phyloP scores from a whole-genome alignment of 129 eudicot species.

The Lonicera japonica region DNA sequence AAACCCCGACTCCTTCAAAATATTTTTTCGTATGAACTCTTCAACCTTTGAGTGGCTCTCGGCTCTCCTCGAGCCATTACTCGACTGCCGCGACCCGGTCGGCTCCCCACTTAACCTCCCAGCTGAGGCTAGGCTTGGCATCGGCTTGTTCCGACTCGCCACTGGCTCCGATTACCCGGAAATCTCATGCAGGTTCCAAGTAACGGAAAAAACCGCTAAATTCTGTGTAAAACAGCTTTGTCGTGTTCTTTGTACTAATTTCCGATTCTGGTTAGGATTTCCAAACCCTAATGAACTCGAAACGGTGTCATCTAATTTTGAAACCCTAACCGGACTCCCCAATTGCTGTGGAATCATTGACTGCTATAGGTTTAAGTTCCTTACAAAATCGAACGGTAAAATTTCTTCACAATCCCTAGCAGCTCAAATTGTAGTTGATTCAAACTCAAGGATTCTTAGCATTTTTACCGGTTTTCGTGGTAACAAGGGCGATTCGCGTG shows the following conservation, averaged over 20 bases:
- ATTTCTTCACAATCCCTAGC: conserved; percentile 31
- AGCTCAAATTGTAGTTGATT: conserved; percentile 69
- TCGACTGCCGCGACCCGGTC: conserved; percentile 89
- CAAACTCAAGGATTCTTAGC: conserved; percentile 62
- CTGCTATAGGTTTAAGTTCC: conserved; percentile 37
- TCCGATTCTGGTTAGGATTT: conserved; percentile 81
- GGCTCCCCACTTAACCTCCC: conserved; percentile 51
- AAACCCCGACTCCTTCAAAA: conserved; percentile 50
- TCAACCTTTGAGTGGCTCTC: conserved; percentile 81
- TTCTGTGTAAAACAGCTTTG: conserved; percentile 76
- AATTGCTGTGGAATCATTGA: conserved; percentile 76
- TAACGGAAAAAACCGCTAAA: conserved; percentile 44
- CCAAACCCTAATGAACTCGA: conserved; percentile 44
- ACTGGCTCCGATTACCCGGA: conserved; percentile 59
- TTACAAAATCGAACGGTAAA: background rate
- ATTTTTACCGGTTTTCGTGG: conserved; percentile 64
- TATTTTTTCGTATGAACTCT: conserved; percentile 47
- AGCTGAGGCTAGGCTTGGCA: conserved; percentile 54
- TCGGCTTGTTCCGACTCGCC: conserved; percentile 62
- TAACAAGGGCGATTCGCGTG: conserved; percentile 30
- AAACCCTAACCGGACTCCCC: conserved; percentile 53
- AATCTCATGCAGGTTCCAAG: conserved; percentile 42
- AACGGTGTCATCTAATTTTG: conserved; percentile 31
- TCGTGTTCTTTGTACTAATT: conserved; percentile 77
- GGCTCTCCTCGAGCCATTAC: conserved; percentile 68